Percentiles rank a stretch among this genome's conserved stretches.
Evolutionary conservation across 2,329 filamentous ascomycete genomes (phyloP).

Genomic region (Biscogniauxia sp.): DNA sequence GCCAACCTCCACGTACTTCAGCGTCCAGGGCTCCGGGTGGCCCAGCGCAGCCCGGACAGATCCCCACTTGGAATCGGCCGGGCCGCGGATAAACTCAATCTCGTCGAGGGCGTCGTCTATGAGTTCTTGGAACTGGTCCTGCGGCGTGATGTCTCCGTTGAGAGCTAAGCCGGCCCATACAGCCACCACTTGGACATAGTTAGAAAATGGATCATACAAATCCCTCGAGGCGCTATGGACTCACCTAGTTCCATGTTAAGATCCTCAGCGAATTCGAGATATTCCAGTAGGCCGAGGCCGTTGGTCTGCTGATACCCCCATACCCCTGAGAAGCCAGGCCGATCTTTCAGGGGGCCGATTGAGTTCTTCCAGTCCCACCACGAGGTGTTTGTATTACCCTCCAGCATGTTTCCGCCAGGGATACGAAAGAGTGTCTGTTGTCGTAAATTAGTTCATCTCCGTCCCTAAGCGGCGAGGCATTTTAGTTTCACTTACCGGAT

Average conservation of each 20-base stretch:
- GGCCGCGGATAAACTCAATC: conserved; percentile 61
- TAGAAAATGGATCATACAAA: neutral
- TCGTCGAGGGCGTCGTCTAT: conserved; percentile 61
- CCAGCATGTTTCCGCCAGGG: conserved; percentile 64
- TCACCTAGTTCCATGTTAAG: conserved; percentile 52
- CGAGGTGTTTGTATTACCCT: conserved; percentile 41
- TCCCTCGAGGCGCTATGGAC: conserved; percentile 9
- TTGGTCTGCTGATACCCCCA: conserved; percentile 63
- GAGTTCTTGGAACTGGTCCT: conserved; percentile 51
- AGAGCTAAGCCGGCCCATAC: conserved; percentile 58
- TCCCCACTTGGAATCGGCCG: conserved; percentile 53
- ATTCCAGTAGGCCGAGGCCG: conserved; percentile 61
- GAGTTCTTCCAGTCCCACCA: conserved; percentile 54
- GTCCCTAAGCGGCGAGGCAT: neutral
- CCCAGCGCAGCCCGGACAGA: conserved; percentile 56
- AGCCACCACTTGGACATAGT: conserved; percentile 43
- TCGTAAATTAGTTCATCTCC: neutral
- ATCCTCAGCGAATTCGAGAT: conserved; percentile 60
- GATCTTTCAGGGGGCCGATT: conserved; percentile 50
- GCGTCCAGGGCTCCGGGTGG: conserved; percentile 57
- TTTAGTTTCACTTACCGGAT: conserved; percentile 40
- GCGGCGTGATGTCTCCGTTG: conserved; percentile 49
- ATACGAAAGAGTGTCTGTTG: conserved; percentile 56
- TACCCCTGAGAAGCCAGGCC: conserved; percentile 54
- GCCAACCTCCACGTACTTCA: conserved; percentile 64